Evolutionary conservation across 345 rosid species (phyloP).

Genomic region (Nephelium lappaceum): DNA sequence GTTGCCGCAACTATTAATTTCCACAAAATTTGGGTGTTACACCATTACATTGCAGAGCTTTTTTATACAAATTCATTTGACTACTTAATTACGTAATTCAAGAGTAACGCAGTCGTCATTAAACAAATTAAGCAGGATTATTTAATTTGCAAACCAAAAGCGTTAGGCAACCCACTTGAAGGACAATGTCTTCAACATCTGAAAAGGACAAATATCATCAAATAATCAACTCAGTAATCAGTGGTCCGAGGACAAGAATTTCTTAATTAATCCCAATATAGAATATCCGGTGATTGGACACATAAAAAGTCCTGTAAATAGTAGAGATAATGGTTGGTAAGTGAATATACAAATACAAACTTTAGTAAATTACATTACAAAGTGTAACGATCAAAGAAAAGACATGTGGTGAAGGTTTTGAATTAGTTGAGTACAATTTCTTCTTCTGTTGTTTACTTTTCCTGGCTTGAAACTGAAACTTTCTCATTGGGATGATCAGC

Average conservation of each 20-base stretch:
- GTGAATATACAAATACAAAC: not conserved
- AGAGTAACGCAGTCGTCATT: constrained; percentile 51
- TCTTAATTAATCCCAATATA: not conserved
- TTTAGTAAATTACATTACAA: too few species aligned
- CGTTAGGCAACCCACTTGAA: constrained; percentile 1
- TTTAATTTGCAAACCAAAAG: not conserved
- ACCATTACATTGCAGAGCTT: constrained; percentile 7
- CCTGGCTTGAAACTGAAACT: not conserved
- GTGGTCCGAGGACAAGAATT: constrained; percentile 12
- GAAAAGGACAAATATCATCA: not conserved
- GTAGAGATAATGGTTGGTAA: constrained; percentile 16
- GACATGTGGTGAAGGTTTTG: not conserved
- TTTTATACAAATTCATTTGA: not conserved
- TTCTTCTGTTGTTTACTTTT: not conserved
- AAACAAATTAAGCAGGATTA: not conserved
- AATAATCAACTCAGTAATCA: constrained; percentile 14
- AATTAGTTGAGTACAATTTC: not conserved
- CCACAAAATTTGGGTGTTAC: constrained; percentile 15
- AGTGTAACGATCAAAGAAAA: not conserved
- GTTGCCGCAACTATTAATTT: constrained; percentile 24
- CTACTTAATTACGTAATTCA: constrained; percentile 34
- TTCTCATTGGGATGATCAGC: not conserved
- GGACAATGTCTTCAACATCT: constrained; percentile 8
- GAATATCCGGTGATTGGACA: constrained; percentile 7
- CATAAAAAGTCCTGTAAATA: not conserved